A percentile compares a stretch with the other conserved stretches of the same genome.
Conservation (phyloP, 1,139 yeast genomes). For the Hanseniaspora uvarum region DNA sequence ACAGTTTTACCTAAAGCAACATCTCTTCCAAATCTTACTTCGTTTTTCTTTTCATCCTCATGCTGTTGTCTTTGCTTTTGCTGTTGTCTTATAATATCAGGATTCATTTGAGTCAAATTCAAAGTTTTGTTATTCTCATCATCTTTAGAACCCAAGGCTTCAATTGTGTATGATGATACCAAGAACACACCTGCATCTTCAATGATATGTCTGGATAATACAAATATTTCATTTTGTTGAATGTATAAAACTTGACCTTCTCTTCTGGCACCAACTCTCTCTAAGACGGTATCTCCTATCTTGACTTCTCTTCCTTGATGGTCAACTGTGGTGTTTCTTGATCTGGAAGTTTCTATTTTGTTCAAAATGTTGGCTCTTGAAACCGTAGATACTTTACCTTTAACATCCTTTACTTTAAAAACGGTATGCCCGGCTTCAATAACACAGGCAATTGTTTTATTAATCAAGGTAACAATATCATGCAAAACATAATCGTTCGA, state of each 20-base stretch:
- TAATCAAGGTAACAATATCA: slow-evolving; percentile 80
- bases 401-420: slow-evolving; percentile 71
- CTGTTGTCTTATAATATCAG: slow-evolving; percentile 43
- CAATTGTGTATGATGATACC: slow-evolving; percentile 61
- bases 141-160: slow-evolving; percentile 73
- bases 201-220: slow-evolving; percentile 63
- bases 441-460: slow-evolving; percentile 80
- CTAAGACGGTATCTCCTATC: slow-evolving; percentile 87
- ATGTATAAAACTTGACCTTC: slow-evolving; percentile 84
- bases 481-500: slow-evolving; percentile 74
- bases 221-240: slow-evolving; percentile 65
- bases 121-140: slow-evolving; percentile 23
- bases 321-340: slow-evolving; percentile 80
- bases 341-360: slow-evolving; percentile 51
- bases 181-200: slow-evolving; percentile 93
- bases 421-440: slow-evolving; percentile 81
- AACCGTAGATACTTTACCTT: slow-evolving; percentile 63
- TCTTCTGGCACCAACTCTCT: slow-evolving; percentile 64
- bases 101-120: slow-evolving; percentile 77
- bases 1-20: slow-evolving; percentile 73
- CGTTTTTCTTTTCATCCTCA: slow-evolving; percentile 23
- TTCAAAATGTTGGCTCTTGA: slow-evolving; percentile 73
- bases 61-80: slow-evolving; percentile 43
- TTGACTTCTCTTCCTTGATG: slow-evolving; percentile 71
- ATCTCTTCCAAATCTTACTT: slow-evolving; percentile 57